These are phyloP conservation scores for Lobulomyces angularis DNA, from an alignment of 192 early-diverging fungal genomes.

Conservation along the genomic window DNA sequence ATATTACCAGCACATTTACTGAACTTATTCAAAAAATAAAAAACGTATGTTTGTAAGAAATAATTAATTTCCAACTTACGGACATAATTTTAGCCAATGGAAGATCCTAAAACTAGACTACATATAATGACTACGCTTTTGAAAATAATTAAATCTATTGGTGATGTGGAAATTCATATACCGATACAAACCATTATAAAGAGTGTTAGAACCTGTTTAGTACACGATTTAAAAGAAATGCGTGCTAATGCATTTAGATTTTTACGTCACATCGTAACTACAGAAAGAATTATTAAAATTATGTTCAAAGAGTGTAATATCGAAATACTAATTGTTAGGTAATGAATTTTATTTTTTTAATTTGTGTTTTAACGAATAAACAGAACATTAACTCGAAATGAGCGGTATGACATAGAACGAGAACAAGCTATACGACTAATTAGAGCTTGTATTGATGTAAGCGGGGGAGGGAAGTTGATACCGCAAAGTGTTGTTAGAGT, in stretches of 20 bases:
- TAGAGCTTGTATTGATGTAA: slow-evolving; percentile 51
- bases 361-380: not conserved
- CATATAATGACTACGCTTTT: not conserved
- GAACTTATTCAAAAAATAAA: no score
- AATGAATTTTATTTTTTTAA: not conserved
- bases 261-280: slow-evolving; percentile 41
- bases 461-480: slow-evolving; percentile 45
- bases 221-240: slow-evolving; percentile 38
- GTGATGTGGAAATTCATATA: not conserved
- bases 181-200: not conserved
- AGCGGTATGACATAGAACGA: slow-evolving; percentile 55
- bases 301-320: slow-evolving; percentile 41
- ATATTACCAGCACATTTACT: no score
- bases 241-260: slow-evolving; percentile 51
- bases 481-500: slow-evolving; percentile 54
- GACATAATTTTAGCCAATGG: slow-evolving; percentile 2
- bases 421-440: slow-evolving; percentile 69
- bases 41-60: not conserved
- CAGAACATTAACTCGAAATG: slow-evolving; percentile 42
- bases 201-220: slow-evolving; percentile 13
- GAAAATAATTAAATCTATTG: not conserved
- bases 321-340: slow-evolving; percentile 68
- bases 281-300: slow-evolving; percentile 20
- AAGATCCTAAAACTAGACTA: slow-evolving; percentile 6
- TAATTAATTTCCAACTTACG: slow-evolving; percentile 4